These are phyloP conservation scores for Quercus variabilis DNA, from an alignment of 306 rosid species.

Conservation along the genomic window DNA sequence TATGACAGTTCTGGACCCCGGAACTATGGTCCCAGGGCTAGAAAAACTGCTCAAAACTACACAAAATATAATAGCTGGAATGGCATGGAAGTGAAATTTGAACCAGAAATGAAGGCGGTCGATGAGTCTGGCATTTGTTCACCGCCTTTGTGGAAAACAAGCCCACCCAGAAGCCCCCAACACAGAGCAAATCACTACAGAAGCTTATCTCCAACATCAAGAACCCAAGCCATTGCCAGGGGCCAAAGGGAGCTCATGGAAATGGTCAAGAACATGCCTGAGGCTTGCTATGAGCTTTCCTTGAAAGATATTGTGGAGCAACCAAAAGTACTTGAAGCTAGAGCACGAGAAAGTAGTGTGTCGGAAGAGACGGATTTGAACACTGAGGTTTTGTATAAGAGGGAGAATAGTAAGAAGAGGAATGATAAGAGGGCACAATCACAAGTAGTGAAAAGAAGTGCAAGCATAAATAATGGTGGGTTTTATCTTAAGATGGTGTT, in stretches of 20 bases:
- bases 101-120: neutral
- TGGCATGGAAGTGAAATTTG: constrained; percentile 20
- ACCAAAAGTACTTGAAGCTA: constrained; percentile 7
- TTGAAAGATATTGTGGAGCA: constrained; percentile 80
- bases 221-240: constrained; percentile 63
- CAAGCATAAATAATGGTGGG: constrained; percentile 51
- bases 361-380: constrained; percentile 10
- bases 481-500: constrained; percentile 69
- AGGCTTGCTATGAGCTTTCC: constrained; percentile 79
- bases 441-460: constrained; percentile 26
- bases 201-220: constrained; percentile 59
- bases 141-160: constrained; percentile 59
- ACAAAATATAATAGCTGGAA: constrained; percentile 11
- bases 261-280: constrained; percentile 87
- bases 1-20: constrained; percentile 23
- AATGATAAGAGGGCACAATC: constrained; percentile 12
- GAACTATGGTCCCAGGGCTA: constrained; percentile 34
- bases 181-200: constrained; percentile 30
- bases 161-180: constrained; percentile 35
- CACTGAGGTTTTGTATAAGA: constrained; percentile 12
- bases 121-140: constrained; percentile 52
- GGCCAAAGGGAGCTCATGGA: constrained; percentile 93
- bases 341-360: constrained; percentile 10
- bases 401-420: constrained; percentile 17
- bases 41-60: constrained; percentile 21